A percentile compares a stretch with the other conserved stretches of the same genome.
These are phyloP conservation scores for Cladophialophora chaetospira DNA, from an alignment of 2,329 filamentous ascomycete species.

Conservation along the genomic window DNA sequence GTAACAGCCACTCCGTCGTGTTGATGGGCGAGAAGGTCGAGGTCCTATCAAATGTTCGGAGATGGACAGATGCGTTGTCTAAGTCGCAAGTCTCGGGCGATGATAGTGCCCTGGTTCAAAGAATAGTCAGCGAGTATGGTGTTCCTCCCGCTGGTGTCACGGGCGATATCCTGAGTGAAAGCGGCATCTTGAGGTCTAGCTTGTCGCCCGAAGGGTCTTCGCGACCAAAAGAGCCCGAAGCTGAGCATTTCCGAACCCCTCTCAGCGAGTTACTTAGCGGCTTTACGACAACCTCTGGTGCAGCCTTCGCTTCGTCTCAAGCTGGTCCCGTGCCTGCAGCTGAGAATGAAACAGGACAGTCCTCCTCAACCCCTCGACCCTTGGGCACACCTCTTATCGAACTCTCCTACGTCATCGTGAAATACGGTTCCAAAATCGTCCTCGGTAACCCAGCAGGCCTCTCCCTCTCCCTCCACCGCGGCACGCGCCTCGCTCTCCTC, in stretches of 20 bases:
- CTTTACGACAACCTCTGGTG: no score
- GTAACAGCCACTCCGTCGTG: conserved; percentile 65
- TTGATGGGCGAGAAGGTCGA: conserved; percentile 66
- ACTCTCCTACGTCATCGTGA: conserved; percentile 81
- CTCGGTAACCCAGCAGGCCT: conserved; percentile 74
- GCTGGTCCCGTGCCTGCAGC: background rate
- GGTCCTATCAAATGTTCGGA: conserved; percentile 51
- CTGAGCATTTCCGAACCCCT: background rate
- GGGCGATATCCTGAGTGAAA: conserved; percentile 25
- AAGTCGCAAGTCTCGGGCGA: conserved; percentile 5
- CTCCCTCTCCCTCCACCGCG: conserved; percentile 78
- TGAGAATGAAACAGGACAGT: background rate
- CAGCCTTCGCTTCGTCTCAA: background rate
- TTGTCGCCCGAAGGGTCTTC: conserved; percentile 1
- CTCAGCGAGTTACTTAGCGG: conserved; percentile 5
- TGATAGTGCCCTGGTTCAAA: conserved; percentile 9
- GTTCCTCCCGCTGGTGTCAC: conserved; percentile 24
- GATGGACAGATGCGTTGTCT: conserved; percentile 24
- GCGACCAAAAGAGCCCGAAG: background rate
- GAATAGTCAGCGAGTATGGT: conserved; percentile 13
- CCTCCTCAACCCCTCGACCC: background rate
- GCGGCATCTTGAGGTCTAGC: conserved; percentile 22
- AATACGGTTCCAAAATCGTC: conserved; percentile 75
- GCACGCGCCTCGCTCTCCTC: conserved; percentile 89
- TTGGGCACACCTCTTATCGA: conserved; percentile 74